Base-by-base conservation (phyloP, 1,139 yeast species). In the Kodamaea fungicola region DNA sequence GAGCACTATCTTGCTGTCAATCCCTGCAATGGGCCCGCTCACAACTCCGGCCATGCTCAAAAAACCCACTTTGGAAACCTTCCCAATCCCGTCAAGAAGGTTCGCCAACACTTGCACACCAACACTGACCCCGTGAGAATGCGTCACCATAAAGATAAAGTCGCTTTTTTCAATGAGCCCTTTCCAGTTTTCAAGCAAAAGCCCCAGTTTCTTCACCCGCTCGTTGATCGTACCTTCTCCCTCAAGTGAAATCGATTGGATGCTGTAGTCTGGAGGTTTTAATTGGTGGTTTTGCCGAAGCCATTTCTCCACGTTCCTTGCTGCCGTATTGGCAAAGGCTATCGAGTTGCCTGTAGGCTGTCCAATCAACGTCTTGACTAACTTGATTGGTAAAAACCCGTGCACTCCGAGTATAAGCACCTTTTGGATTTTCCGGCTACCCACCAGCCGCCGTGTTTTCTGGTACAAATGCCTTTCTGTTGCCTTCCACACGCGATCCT, bases 361-460 rank as follows among this genome's bases (percentile, higher is more conserved):
- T 0, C 78, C 79, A 19, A 75, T 61, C 30, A 72, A 51, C 5
- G 41, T 69, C 50, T 46, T 64, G 9, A 73, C 78, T 53, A 76
- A 59, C 43, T 76, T 77, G 22, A 67, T 65, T 1, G 83, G 82
- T 27, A 74, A 59, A 50, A 74, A 77, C 9, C 76, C 74, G 54
- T 77, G 83, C 4, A 75, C 61, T 2, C 75, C 71, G 24, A 77
- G 58, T 1, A 76, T 59, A 2, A 74, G 65, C 3, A 67, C 71
- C 32, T 56, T 64, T 36, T 65, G 66, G 12, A 55, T 38, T 5
- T 39, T 37, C 29, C 50, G 48, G 12, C 38, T 33, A 2, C 36
- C 35, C 5, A 58, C 50, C 21, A 50, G 47, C 1, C 39, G 28
- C 1, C 37, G 33, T 0, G 51, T 40, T 3, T 49, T 37, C 22